Conservation (phyloP, 1,284 basidiomycete genomes). For the Veloboletus limbatus region DNA sequence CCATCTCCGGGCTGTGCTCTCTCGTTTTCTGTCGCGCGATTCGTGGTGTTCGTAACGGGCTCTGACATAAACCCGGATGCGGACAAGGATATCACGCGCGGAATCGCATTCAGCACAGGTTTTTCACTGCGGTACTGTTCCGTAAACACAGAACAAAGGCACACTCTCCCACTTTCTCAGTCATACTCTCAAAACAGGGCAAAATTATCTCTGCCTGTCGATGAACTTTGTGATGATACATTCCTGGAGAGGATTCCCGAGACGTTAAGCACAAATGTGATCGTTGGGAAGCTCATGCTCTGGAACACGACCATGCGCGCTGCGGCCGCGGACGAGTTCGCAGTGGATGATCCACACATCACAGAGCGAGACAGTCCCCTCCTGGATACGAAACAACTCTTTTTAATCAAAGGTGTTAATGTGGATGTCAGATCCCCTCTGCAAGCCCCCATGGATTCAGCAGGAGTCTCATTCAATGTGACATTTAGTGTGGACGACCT, state of each 20-base stretch:
- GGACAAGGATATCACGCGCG: slow-evolving; percentile 64
- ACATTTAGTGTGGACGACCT: slow-evolving; percentile 35
- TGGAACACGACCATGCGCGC: slow-evolving; percentile 52
- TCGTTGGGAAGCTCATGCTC: slow-evolving; percentile 43
- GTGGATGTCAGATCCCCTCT: slow-evolving; percentile 38
- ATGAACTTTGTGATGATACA: slow-evolving; percentile 58
- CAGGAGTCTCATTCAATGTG: slow-evolving; percentile 14
- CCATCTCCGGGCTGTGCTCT: slow-evolving; percentile 55
- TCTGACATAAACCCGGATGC: slow-evolving; percentile 76
- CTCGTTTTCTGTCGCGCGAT: slow-evolving; percentile 60
- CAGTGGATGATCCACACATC: slow-evolving; percentile 60
- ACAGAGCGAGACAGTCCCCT: slow-evolving; percentile 47
- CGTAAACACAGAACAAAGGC: slow-evolving; percentile 46
- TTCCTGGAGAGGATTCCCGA: slow-evolving; percentile 43
- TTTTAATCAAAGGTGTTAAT: slow-evolving; percentile 42
- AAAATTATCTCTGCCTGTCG: slow-evolving; percentile 55
- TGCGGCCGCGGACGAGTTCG: slow-evolving; percentile 61
- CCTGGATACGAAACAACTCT: slow-evolving; percentile 45
- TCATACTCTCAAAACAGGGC: slow-evolving; percentile 46
- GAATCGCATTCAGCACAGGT: slow-evolving; percentile 63
- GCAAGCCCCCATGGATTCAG: slow-evolving; percentile 13
- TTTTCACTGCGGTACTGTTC: slow-evolving; percentile 62
- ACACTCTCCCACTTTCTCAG: slow-evolving; percentile 40
- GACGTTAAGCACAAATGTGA: slow-evolving; percentile 34
- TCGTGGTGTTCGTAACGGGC: slow-evolving; percentile 70